Base-by-base conservation (phyloP, 164 flowering plant species). In the Echeveria elegans region DNA sequence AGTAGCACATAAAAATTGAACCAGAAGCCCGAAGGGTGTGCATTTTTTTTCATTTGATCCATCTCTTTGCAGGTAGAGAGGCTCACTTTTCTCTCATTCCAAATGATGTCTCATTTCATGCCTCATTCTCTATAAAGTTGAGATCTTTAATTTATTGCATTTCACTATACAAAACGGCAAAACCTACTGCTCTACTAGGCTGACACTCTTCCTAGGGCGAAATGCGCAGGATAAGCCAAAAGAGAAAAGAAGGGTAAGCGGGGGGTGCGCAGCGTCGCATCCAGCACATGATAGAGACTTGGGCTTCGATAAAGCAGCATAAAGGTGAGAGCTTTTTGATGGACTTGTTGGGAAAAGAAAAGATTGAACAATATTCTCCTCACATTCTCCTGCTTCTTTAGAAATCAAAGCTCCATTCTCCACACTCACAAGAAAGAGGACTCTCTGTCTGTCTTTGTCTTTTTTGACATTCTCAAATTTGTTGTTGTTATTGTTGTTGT, bases 381-480 rank as follows among this genome's bases (percentile, higher is more conserved):
- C 30, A 32, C 32, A 28, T 43, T 43, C 47, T 11, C 16, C 41
- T 14, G 12, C 1, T 36, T 43, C 37, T 3, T 34, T 7, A 34
- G 7, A 3, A 34, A 3, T 43, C 18, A 0, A 26, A 30, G 29
- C 56, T 65, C 53, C 50, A n/a, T n/a, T 23, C 47, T 16, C 47
- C 19, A 38, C 3, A 3, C 15, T 11, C 45, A 21, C 41, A 52
- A 52, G 58, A 52, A n/a, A n/a, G n/a, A n/a, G n/a, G n/a, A n/a
- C n/a, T n/a, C n/a, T n/a, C n/a, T n/a, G n/a, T n/a, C n/a, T n/a
- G n/a, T n/a, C n/a, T n/a, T 29, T n/a, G 29, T 36, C 66, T 37
- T 63, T 63, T 14, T 63, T 63, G 66, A 63, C 66, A 63, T 63
- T 63, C 63, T 36, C n/a, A 63, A 29, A 63, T 63, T 63, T 40